A percentile compares a stretch with the other conserved stretches of the same genome.
Conservation (phyloP, 73 alveolate species). For the Tetrahymena elliotti region DNA sequence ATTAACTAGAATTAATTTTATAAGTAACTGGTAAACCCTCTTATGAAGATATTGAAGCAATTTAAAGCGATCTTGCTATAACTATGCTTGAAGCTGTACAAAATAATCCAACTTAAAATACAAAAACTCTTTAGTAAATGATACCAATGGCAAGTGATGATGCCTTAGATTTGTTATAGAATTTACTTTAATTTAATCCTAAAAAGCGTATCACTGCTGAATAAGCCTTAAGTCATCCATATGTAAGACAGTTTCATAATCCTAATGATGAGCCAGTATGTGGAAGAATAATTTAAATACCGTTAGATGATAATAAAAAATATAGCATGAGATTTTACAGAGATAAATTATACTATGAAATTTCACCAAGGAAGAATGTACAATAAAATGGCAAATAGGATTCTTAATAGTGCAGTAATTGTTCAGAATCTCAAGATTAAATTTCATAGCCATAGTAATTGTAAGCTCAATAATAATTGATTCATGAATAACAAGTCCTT, state of each 20-base stretch:
- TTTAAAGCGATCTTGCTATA: slow-evolving; percentile 56
- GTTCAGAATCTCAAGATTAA: neutral
- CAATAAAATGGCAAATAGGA: neutral
- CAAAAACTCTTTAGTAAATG: slow-evolving; percentile 45
- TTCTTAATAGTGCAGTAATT: neutral
- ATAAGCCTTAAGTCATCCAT: slow-evolving; percentile 73
- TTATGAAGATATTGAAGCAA: slow-evolving; percentile 70
- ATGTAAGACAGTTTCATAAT: slow-evolving; percentile 74
- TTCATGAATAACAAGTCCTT: neutral
- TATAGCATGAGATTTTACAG: slow-evolving; percentile 73
- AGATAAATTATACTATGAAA: slow-evolving; percentile 73
- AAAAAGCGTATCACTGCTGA: slow-evolving; percentile 72
- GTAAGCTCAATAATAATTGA: neutral
- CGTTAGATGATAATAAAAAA: slow-evolving; percentile 75
- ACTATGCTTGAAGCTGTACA: slow-evolving; percentile 74
- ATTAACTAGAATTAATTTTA: slow-evolving; percentile 61
- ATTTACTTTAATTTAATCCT: slow-evolving; percentile 64
- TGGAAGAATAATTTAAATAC: slow-evolving; percentile 56
- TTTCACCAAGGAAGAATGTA: slow-evolving; percentile 53
- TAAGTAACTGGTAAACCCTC: slow-evolving; percentile 79
- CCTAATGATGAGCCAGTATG: slow-evolving; percentile 77
- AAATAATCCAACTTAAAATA: slow-evolving; percentile 44
- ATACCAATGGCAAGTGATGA: slow-evolving; percentile 75
- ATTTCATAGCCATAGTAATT: neutral
- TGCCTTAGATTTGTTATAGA: slow-evolving; percentile 60